A percentile compares a stretch with the other conserved stretches of the same genome.
Conservation (phyloP, 257 asterid species). For the Jacaranda mimosifolia region DNA sequence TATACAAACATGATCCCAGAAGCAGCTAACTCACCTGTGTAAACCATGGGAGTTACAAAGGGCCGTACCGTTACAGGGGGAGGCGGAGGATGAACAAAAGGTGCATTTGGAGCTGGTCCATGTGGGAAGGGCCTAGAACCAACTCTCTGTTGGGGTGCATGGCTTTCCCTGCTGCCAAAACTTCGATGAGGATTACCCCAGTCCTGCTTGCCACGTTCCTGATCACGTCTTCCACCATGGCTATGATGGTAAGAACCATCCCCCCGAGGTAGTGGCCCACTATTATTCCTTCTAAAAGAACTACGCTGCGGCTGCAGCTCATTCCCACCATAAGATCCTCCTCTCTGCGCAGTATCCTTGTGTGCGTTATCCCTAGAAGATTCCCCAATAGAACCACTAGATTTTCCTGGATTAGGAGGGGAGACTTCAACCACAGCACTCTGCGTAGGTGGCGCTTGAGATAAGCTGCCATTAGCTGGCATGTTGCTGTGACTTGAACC, state of each 20-base stretch:
- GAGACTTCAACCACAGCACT: constrained; percentile 41
- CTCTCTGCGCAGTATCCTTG: constrained; percentile 63
- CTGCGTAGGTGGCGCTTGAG: constrained; percentile 52
- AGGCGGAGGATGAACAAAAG: constrained; percentile 49
- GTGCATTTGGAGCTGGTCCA: constrained; percentile 55
- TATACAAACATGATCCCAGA: constrained; percentile 6
- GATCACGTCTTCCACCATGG: constrained; percentile 74
- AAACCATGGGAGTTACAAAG: constrained; percentile 50
- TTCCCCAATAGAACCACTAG: constrained; percentile 46
- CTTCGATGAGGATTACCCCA: constrained; percentile 52
- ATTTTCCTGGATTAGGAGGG: constrained; percentile 46
- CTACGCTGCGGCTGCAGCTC: constrained; percentile 63
- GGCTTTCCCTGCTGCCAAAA: constrained; percentile 65
- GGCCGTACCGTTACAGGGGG: constrained; percentile 55
- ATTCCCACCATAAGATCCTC: constrained; percentile 57
- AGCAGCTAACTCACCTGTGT: constrained; percentile 61
- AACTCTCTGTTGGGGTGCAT: constrained; percentile 58
- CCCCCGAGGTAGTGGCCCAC: constrained; percentile 64
- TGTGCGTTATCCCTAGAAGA: constrained; percentile 51
- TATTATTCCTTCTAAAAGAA: constrained; percentile 64
- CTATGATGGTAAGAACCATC: constrained; percentile 61
- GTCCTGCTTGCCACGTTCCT: constrained; percentile 41
- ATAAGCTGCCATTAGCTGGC: constrained; percentile 46
- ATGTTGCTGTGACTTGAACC: constrained; percentile 45
- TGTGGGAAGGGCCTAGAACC: constrained; percentile 62